phyloP scores from a whole-genome alignment of 1,284 basidiomycete genomes.

The Pseudozyma pruni region DNA sequence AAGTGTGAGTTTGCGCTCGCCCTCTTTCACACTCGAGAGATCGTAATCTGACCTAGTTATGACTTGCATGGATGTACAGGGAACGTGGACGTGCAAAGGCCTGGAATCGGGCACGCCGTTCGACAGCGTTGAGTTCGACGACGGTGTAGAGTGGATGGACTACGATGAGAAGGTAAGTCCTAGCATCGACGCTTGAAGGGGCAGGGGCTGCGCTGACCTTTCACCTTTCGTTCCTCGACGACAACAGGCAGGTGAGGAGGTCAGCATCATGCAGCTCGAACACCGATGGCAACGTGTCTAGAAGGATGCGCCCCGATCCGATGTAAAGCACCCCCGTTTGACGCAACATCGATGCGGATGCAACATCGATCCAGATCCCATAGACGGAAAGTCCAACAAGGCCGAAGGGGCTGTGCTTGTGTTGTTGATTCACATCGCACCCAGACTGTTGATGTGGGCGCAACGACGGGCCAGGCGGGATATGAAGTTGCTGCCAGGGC shows the following conservation, averaged over 20 bases:
- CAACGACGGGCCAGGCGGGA: no score
- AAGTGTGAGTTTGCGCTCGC: no score
- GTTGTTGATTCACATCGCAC: no score
- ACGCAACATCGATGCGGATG: no score
- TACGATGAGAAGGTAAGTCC: constrained; percentile 63
- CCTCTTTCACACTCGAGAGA: not conserved
- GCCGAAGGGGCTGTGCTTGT: no score
- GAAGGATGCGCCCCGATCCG: not conserved
- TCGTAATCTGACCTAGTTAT: no score
- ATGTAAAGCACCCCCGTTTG: not conserved
- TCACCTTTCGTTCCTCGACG: not conserved
- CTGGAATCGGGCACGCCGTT: constrained; percentile 52
- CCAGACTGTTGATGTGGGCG: no score
- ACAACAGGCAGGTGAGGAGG: constrained; percentile 56
- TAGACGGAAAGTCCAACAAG: no score
- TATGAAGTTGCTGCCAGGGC: no score
- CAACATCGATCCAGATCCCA: no score
- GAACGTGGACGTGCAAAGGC: constrained; percentile 56
- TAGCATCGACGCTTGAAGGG: not conserved
- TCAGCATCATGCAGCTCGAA: constrained; percentile 61
- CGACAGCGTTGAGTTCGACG: constrained; percentile 61
- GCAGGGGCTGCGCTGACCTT: not conserved
- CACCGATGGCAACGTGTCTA: constrained; percentile 40
- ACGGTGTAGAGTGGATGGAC: constrained; percentile 65
- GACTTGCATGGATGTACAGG: no score